phyloP scores from a whole-genome alignment of 2,329 filamentous ascomycete genomes.

The Penicillium sp. region DNA sequence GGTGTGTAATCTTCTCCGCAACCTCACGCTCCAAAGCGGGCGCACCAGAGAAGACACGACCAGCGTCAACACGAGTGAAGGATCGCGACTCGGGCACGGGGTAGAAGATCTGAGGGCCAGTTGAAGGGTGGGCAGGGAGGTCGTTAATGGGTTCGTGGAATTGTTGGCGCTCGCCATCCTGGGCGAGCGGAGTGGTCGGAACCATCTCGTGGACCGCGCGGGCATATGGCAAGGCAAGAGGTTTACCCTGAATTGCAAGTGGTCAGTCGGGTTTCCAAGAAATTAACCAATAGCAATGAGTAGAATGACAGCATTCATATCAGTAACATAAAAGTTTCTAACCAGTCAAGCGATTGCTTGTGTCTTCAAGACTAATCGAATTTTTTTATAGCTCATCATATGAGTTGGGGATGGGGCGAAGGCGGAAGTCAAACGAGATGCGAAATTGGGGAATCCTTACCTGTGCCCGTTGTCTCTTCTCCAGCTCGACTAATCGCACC shows the following conservation, averaged over 20 bases:
- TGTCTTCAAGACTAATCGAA: conserved; percentile 99
- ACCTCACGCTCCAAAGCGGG: conserved; percentile 34
- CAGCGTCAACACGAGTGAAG: conserved; percentile 65
- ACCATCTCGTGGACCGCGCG: conserved; percentile 77
- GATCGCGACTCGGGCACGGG: conserved; percentile 62
- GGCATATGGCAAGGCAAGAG: conserved; percentile 72
- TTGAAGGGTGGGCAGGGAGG: conserved; percentile 57
- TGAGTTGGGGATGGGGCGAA: conserved; percentile 9
- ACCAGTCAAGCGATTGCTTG: conserved; percentile 52
- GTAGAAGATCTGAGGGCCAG: conserved; percentile 58
- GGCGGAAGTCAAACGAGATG: conserved; percentile 1
- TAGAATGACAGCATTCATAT: conserved; percentile 14
- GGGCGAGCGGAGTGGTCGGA: conserved; percentile 59
- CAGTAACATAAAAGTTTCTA: conserved; percentile 47
- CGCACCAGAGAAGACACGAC: conserved; percentile 56
- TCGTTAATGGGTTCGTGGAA: conserved; percentile 64
- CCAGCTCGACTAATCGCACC: conserved; percentile 78
- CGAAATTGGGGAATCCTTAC: conserved; percentile 55
- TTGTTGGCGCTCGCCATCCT: conserved; percentile 36
- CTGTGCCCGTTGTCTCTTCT: conserved; percentile 72
- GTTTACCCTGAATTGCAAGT: conserved; percentile 62
- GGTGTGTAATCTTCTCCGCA: conserved; percentile 20
- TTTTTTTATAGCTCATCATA: conserved; percentile 70
- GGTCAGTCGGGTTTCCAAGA: conserved; percentile 16
- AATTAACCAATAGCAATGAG: conserved; percentile 3